Evolutionary conservation across 202 grass and related monocot genomes (phyloP).

Genomic region (Brachypodium distachyon): DNA sequence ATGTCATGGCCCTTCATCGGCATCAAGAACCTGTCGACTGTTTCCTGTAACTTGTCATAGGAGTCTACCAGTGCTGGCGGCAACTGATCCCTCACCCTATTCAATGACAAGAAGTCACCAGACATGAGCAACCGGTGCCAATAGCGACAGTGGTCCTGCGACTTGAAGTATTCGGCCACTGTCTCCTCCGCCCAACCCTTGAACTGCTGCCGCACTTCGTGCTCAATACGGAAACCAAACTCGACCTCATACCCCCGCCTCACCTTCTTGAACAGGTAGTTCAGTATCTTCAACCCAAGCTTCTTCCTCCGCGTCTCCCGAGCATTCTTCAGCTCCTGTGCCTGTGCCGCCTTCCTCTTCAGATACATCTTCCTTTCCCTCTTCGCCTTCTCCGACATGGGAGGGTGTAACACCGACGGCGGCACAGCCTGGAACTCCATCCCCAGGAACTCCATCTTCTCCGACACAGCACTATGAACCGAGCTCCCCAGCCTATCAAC

Average conservation of each 20-base stretch:
- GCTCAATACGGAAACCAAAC: constrained; percentile 55
- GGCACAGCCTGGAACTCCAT: constrained; percentile 82
- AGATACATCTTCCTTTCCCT: constrained; percentile 82
- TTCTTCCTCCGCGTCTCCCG: constrained; percentile 84
- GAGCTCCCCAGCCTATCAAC: constrained; percentile 60
- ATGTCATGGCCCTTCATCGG: constrained; percentile 33
- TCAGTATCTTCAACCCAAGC: constrained; percentile 79
- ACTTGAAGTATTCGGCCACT: constrained; percentile 53
- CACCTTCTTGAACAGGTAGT: constrained; percentile 76
- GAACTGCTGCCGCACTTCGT: constrained; percentile 55
- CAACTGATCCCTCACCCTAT: constrained; percentile 62
- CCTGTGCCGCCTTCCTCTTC: constrained; percentile 70
- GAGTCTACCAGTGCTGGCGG: constrained; percentile 65
- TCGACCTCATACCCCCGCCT: constrained; percentile 55
- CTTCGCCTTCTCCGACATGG: constrained; percentile 84
- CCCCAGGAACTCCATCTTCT: constrained; percentile 87
- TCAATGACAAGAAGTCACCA: constrained; percentile 76
- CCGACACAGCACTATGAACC: constrained; percentile 64
- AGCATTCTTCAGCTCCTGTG: constrained; percentile 78
- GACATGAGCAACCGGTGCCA: constrained; percentile 66
- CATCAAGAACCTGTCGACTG: constrained; percentile 53
- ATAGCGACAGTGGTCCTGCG: constrained; percentile 42
- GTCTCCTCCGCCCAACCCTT: constrained; percentile 56
- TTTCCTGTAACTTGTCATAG: constrained; percentile 70
- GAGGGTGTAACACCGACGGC: constrained; percentile 68